A percentile compares a stretch with the other conserved stretches of the same genome.
Conservation (phyloP, 2,329 filamentous ascomycete species). For the Microdochium bolleyi region DNA sequence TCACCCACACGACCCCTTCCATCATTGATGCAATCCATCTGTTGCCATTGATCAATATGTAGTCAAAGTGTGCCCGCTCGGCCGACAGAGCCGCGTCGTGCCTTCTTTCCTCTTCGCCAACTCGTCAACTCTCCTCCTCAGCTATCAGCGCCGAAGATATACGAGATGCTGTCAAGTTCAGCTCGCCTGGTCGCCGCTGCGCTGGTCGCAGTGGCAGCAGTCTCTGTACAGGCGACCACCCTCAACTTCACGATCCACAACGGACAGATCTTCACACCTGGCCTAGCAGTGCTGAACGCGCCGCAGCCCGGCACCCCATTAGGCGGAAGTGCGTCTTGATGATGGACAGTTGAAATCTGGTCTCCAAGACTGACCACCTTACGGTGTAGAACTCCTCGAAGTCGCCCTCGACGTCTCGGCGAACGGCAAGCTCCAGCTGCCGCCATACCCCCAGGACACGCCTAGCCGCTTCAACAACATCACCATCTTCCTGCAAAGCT, state of each 20-base stretch:
- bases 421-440: conserved; percentile 54
- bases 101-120: too few relatives aligned
- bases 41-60: background rate
- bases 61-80: too few relatives aligned
- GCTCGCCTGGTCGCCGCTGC: background rate
- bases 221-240: conserved; percentile 18
- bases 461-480: conserved; percentile 54
- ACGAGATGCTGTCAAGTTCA: background rate
- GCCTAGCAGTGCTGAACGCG: conserved; percentile 58
- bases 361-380: conserved; percentile 7
- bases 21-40: background rate
- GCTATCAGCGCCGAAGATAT: background rate
- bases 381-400: conserved; percentile 46
- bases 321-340: conserved; percentile 45
- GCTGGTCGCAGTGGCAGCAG: conserved; percentile 7
- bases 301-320: conserved; percentile 57
- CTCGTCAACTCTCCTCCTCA: too few relatives aligned
- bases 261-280: conserved; percentile 63
- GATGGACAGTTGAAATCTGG: background rate
- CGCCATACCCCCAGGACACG: conserved; percentile 43
- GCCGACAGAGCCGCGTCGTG: too few relatives aligned
- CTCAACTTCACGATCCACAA: conserved; percentile 49
- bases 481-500: conserved; percentile 60
- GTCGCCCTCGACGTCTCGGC: conserved; percentile 60
- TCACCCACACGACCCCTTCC: background rate